Evolutionary conservation across 345 rosid species (phyloP).

Genomic region (Aquilaria yunnanensis): DNA sequence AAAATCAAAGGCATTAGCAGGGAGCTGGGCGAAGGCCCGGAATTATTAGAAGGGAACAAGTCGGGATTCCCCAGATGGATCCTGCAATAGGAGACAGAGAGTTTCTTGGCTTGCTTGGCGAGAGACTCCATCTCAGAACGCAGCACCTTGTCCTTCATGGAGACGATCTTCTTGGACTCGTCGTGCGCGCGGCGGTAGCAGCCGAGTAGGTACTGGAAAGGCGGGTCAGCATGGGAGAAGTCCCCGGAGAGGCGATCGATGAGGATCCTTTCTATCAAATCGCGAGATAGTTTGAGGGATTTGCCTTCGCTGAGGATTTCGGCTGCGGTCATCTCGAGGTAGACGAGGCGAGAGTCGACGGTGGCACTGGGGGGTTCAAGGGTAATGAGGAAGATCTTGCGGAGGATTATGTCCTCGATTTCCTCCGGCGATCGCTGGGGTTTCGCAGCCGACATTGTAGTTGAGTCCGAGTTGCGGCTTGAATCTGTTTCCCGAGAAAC

Average conservation of each 20-base stretch:
- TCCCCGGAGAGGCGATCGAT: slow-evolving; percentile 80
- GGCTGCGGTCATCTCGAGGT: slow-evolving; percentile 81
- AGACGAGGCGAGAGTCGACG: slow-evolving; percentile 44
- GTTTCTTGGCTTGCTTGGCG: slow-evolving; percentile 56
- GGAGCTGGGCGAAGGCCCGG: slow-evolving; percentile 19
- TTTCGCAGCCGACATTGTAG: slow-evolving; percentile 49
- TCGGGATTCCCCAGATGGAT: slow-evolving; percentile 79
- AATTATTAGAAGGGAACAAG: slow-evolving; percentile 31
- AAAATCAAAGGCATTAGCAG: slow-evolving; percentile 67
- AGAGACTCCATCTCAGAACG: slow-evolving; percentile 61
- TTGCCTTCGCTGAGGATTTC: slow-evolving; percentile 94
- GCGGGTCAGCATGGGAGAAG: slow-evolving; percentile 51
- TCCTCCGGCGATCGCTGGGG: slow-evolving; percentile 67
- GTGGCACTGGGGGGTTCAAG: slow-evolving; percentile 31
- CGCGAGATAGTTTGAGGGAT: slow-evolving; percentile 59
- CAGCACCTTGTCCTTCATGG: slow-evolving; percentile 74
- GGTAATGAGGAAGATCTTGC: slow-evolving; percentile 64
- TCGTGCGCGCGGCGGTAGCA: slow-evolving; percentile 77
- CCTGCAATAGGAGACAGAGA: slow-evolving; percentile 68
- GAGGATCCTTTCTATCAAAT: slow-evolving; percentile 66
- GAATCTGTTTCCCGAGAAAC: slow-evolving; percentile 4
- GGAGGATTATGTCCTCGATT: slow-evolving; percentile 86
- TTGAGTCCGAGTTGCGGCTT: background rate
- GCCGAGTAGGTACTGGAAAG: slow-evolving; percentile 63
- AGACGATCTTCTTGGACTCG: slow-evolving; percentile 70